A percentile compares a stretch with the other conserved stretches of the same genome.
Evolutionary conservation across 257 asterid species (phyloP).

Genomic region (Nicotiana benthamiana): DNA sequence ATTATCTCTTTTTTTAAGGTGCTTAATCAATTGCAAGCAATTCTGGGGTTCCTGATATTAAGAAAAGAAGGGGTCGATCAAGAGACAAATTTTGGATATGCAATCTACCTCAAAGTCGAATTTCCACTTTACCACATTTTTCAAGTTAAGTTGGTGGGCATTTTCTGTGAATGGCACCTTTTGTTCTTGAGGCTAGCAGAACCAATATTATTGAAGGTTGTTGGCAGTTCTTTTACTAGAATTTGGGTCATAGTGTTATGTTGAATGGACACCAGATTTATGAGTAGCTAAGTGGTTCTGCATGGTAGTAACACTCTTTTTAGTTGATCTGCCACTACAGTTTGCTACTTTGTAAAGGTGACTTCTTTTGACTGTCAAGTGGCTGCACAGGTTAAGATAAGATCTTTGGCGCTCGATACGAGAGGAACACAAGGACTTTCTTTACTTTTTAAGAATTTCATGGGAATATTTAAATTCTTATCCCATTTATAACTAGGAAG

Average conservation of each 20-base stretch:
- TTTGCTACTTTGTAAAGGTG: neutral
- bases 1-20: neutral
- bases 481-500: neutral
- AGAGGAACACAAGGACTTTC: neutral
- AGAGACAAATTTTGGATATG: neutral
- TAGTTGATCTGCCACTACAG: neutral
- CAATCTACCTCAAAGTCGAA: neutral
- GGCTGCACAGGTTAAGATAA: neutral
- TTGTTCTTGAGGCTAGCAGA: neutral
- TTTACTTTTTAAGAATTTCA: neutral
- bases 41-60: neutral
- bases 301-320: neutral
- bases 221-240: neutral
- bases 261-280: neutral
- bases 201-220: neutral
- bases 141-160: neutral
- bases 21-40: neutral
- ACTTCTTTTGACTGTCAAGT: neutral
- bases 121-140: neutral
- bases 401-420: neutral
- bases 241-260: neutral
- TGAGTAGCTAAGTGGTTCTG: neutral
- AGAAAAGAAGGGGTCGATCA: neutral
- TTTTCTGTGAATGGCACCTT: neutral
- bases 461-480: neutral